These are phyloP conservation scores for Trichoderma citrinoviride DNA, from an alignment of 2,329 filamentous ascomycete genomes.

Conservation along the genomic window DNA sequence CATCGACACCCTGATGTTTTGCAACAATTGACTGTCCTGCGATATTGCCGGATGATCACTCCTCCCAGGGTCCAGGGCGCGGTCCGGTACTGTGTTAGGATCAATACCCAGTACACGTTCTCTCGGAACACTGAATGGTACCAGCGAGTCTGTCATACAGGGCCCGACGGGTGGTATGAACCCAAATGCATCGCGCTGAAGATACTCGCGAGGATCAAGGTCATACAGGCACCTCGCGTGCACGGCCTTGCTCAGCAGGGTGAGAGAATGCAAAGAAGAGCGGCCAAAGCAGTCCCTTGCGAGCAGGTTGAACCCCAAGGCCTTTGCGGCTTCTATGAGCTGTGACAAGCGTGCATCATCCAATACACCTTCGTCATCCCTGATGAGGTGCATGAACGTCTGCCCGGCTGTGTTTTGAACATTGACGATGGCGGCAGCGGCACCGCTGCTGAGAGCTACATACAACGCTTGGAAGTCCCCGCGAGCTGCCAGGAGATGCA, in stretches of 20 bases:
- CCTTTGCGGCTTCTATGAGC: constrained; percentile 16
- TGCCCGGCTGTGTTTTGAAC: constrained; percentile 45
- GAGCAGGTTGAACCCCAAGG: constrained; percentile 34
- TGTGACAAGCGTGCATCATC: neutral
- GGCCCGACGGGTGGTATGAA: constrained; percentile 26
- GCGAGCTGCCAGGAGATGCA: constrained; percentile 46
- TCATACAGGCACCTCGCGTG: constrained; percentile 35
- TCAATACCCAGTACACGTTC: neutral
- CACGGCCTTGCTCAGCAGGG: constrained; percentile 25
- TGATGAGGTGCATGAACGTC: constrained; percentile 47
- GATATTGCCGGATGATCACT: constrained; percentile 16
- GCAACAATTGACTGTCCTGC: constrained; percentile 28
- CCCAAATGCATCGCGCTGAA: constrained; percentile 51
- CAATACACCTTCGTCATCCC: constrained; percentile 20
- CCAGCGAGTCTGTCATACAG: neutral
- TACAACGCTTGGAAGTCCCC: constrained; percentile 33
- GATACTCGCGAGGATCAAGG: constrained; percentile 34
- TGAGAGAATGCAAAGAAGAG: constrained; percentile 49
- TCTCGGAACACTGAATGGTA: neutral
- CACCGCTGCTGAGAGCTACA: constrained; percentile 26
- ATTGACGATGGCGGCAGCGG: constrained; percentile 28
- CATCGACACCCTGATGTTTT: constrained; percentile 25
- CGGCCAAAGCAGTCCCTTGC: constrained; percentile 51
- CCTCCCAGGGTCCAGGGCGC: neutral
- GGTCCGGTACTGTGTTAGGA: neutral